phyloP scores from a whole-genome alignment of 2,329 filamentous ascomycete species.

The Zymoseptoria brevis region DNA sequence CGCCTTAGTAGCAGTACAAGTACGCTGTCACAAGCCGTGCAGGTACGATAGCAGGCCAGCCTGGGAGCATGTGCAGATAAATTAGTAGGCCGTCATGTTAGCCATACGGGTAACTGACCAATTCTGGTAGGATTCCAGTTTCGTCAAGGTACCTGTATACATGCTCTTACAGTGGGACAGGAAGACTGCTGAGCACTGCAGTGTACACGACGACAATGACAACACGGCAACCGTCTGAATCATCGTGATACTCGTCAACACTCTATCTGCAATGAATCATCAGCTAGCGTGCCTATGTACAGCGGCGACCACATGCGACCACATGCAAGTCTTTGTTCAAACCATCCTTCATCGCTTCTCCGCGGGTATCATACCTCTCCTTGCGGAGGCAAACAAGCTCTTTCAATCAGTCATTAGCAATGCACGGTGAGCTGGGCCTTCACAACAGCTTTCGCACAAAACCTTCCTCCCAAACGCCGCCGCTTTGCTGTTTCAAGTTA shows the following conservation, averaged over 20 bases:
- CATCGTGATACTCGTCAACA: neutral
- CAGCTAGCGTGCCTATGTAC: constrained; percentile 1
- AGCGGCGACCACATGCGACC: neutral
- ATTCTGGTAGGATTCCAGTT: neutral
- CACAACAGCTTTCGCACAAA: no score
- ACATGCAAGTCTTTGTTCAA: neutral
- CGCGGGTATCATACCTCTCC: neutral
- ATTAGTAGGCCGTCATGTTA: neutral
- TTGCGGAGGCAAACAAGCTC: neutral
- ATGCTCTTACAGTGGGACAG: neutral
- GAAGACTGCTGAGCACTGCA: neutral
- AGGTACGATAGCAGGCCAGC: neutral
- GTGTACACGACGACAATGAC: neutral
- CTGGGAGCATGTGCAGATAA: neutral
- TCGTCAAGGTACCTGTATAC: neutral
- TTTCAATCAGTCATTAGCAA: neutral
- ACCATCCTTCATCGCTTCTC: neutral
- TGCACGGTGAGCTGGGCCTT: neutral
- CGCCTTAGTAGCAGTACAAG: neutral
- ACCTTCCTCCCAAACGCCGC: constrained; percentile 3
- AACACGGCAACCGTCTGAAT: neutral
- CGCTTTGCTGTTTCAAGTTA: constrained; percentile 1
- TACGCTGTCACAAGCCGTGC: neutral
- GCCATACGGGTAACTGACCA: neutral
- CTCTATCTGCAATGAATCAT: neutral